Conservation (phyloP, 805 yeast species). For the Saccharomycopsis vini region DNA sequence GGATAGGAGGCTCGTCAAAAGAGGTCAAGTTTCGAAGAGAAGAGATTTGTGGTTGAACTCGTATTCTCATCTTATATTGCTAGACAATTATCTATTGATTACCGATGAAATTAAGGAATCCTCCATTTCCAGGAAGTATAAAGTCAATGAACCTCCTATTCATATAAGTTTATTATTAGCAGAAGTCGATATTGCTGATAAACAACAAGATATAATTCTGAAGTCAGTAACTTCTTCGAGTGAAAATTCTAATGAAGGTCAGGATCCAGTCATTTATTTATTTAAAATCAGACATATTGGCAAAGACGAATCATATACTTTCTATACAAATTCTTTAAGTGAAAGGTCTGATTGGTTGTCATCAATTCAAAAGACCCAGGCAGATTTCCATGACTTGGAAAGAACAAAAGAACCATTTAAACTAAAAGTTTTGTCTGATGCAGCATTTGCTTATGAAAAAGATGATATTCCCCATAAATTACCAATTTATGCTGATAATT, state of each 20-base stretch:
- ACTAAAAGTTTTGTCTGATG: conserved; percentile 44
- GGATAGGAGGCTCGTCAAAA: conserved; percentile 45
- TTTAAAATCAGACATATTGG: conserved; percentile 54
- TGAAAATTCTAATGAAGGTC: conserved; percentile 7
- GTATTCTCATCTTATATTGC: conserved; percentile 42
- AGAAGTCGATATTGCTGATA: conserved; percentile 27
- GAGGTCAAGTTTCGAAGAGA: conserved; percentile 52
- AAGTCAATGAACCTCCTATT: conserved; percentile 49
- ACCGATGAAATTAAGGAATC: conserved; percentile 46
- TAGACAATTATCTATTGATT: conserved; percentile 64
- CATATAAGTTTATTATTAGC: conserved; percentile 50
- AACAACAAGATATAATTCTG: not conserved
- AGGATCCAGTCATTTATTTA: conserved; percentile 20
- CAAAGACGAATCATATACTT: conserved; percentile 41
- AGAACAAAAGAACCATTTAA: conserved; percentile 44
- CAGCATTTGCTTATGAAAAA: conserved; percentile 57
- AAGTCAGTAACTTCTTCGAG: not conserved
- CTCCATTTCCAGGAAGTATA: conserved; percentile 25
- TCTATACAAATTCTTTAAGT: conserved; percentile 35
- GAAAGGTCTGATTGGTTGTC: conserved; percentile 55
- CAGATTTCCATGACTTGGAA: conserved; percentile 30
- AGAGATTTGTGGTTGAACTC: conserved; percentile 60
- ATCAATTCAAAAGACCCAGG: conserved; percentile 39
- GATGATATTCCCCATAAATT: conserved; percentile 40
- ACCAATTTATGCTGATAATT: conserved; percentile 43